Evolutionary conservation across 768 basidiomycete species (phyloP).

Genomic region (Lactifluus echinatus): DNA sequence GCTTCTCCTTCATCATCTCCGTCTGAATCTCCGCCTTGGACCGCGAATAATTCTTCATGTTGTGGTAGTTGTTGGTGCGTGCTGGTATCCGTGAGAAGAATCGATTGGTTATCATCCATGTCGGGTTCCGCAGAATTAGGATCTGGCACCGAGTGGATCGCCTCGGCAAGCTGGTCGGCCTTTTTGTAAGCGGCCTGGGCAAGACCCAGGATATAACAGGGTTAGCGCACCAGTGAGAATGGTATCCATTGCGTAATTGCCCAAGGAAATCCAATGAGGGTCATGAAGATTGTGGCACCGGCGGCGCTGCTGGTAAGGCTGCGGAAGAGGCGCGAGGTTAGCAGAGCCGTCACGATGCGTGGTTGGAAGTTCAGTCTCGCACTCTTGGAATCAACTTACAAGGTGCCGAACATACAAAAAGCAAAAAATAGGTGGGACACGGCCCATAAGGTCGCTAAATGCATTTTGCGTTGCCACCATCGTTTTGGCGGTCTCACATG

Average conservation of each 20-base stretch:
- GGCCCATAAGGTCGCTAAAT: conserved; percentile 71
- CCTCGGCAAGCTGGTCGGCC: conserved; percentile 54
- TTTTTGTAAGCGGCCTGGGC: background rate
- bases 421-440: conserved; percentile 67
- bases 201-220: background rate
- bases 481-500: background rate
- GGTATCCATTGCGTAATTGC: conserved; percentile 91
- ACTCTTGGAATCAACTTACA: conserved; percentile 42
- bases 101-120: conserved; percentile 29
- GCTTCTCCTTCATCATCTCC: conserved; percentile 20
- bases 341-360: background rate
- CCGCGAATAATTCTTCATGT: conserved; percentile 26
- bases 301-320: conserved; percentile 65
- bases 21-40: conserved; percentile 23
- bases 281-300: conserved; percentile 68
- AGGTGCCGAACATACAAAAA: conserved; percentile 69
- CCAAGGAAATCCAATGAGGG: conserved; percentile 85
- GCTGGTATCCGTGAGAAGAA: conserved; percentile 34
- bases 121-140: conserved; percentile 17
- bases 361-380: background rate
- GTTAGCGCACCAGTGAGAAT: conserved; percentile 63
- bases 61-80: conserved; percentile 20
- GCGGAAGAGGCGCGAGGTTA: background rate
- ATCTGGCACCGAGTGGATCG: conserved; percentile 63
- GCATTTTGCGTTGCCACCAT: conserved; percentile 34